Evolutionary conservation across 2,329 filamentous ascomycete genomes (phyloP).

Genomic region (Trichophyton equinum): DNA sequence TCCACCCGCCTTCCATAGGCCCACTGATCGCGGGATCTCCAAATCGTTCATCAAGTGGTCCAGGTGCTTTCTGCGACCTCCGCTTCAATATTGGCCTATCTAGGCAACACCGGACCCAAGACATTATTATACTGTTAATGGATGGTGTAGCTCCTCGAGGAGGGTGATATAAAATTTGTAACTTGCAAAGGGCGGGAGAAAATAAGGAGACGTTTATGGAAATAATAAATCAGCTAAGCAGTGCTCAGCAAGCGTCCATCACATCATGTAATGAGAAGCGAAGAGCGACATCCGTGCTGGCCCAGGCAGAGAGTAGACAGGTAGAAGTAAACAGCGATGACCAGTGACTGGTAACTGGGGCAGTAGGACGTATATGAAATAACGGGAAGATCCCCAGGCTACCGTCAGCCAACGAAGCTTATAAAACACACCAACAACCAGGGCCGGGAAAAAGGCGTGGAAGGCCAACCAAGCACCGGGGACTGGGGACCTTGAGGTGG

Average conservation of each 20-base stretch:
- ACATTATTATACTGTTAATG: background rate
- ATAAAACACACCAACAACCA: background rate
- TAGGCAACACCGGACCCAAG: slow-evolving; percentile 10
- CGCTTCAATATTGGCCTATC: slow-evolving; percentile 11
- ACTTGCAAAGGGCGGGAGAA: background rate
- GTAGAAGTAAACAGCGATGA: background rate
- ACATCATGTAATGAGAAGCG: background rate
- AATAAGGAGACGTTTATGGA: background rate
- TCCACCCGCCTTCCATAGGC: slow-evolving; percentile 15
- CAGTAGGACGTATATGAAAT: background rate
- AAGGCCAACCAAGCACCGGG: background rate
- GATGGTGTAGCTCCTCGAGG: background rate
- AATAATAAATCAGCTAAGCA: background rate
- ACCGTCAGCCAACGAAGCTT: background rate
- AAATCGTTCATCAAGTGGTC: slow-evolving; percentile 12
- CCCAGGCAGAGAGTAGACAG: background rate
- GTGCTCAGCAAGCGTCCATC: background rate
- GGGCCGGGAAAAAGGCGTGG: background rate
- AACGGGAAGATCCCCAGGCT: background rate
- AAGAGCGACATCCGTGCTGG: background rate
- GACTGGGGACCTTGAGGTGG: background rate
- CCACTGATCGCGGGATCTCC: slow-evolving; percentile 13
- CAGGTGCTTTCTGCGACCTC: slow-evolving; percentile 8
- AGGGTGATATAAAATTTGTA: background rate
- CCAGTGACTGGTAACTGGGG: background rate